These are phyloP conservation scores for Hordeum pubiflorum DNA, from an alignment of 202 grass and related monocot species.

Conservation along the genomic window DNA sequence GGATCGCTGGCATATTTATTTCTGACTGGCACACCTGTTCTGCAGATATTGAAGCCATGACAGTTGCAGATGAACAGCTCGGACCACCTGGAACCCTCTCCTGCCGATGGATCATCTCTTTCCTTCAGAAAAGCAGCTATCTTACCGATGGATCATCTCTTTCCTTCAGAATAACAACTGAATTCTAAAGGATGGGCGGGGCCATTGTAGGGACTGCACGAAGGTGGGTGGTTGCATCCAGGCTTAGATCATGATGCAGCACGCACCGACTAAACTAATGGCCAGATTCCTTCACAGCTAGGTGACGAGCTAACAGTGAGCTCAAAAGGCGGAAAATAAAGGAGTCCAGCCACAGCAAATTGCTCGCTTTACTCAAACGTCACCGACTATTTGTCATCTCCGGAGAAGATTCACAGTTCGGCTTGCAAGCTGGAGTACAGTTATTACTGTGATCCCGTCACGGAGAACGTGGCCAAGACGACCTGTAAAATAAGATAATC, in stretches of 20 bases:
- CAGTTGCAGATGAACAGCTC: background rate
- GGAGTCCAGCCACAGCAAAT: background rate
- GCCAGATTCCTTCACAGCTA: constrained; percentile 20
- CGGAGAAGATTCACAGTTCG: background rate
- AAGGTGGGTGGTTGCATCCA: constrained; percentile 14
- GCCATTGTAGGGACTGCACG: constrained; percentile 6
- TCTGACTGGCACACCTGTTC: background rate
- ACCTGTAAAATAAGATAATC: background rate
- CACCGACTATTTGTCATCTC: background rate
- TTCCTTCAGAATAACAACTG: background rate
- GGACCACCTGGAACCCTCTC: background rate
- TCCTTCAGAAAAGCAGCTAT: constrained; percentile 8
- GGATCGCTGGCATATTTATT: constrained; percentile 6
- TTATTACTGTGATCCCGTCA: background rate
- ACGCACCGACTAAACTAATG: constrained; percentile 10
- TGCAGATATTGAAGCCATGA: constrained; percentile 17
- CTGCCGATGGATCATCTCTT: background rate
- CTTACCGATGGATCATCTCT: background rate
- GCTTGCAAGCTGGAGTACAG: background rate
- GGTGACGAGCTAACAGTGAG: background rate
- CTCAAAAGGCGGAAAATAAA: background rate
- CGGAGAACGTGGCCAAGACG: constrained; percentile 12
- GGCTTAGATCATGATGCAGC: background rate
- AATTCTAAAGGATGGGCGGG: background rate
- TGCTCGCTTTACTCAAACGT: background rate